phyloP scores from a whole-genome alignment of 2,329 filamentous ascomycete genomes.

The Westerdykella aurantiaca region DNA sequence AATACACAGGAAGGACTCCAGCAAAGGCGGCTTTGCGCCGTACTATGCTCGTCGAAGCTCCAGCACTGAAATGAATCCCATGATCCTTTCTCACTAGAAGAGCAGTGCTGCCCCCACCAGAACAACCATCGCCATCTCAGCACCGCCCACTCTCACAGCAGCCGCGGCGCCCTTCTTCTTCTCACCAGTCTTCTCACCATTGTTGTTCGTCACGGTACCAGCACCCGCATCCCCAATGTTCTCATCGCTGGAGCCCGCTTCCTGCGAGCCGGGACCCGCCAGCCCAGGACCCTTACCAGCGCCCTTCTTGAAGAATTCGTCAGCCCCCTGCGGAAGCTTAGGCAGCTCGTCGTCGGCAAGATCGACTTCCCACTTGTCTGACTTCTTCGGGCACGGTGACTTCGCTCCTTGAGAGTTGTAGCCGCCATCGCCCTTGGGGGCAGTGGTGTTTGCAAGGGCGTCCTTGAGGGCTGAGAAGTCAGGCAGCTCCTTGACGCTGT shows the following conservation, averaged over 20 bases:
- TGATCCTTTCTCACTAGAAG: too few species aligned
- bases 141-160: slow-evolving; percentile 40
- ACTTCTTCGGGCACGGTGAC: slow-evolving; percentile 50
- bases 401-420: slow-evolving; percentile 52
- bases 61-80: too few species aligned
- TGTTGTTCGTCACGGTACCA: slow-evolving; percentile 41
- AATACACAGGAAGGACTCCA: too few species aligned
- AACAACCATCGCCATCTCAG: slow-evolving; percentile 23
- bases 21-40: too few species aligned
- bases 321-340: slow-evolving; percentile 51
- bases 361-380: slow-evolving; percentile 52
- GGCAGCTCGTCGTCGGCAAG: slow-evolving; percentile 47
- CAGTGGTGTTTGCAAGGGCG: slow-evolving; percentile 46
- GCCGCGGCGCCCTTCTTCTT: slow-evolving; percentile 40
- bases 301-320: slow-evolving; percentile 53
- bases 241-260: slow-evolving; percentile 42
- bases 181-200: slow-evolving; percentile 23
- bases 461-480: slow-evolving; percentile 59
- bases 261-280: slow-evolving; percentile 51
- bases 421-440: slow-evolving; percentile 53
- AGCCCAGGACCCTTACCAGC: slow-evolving; percentile 55
- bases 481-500: slow-evolving; percentile 50
- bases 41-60: too few species aligned
- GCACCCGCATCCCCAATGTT: slow-evolving; percentile 47
- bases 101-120: too few species aligned